Percentiles rank a stretch among this genome's conserved stretches.
phyloP scores from a whole-genome alignment of 768 basidiomycete species.

The Boletus pseudopeckii region DNA sequence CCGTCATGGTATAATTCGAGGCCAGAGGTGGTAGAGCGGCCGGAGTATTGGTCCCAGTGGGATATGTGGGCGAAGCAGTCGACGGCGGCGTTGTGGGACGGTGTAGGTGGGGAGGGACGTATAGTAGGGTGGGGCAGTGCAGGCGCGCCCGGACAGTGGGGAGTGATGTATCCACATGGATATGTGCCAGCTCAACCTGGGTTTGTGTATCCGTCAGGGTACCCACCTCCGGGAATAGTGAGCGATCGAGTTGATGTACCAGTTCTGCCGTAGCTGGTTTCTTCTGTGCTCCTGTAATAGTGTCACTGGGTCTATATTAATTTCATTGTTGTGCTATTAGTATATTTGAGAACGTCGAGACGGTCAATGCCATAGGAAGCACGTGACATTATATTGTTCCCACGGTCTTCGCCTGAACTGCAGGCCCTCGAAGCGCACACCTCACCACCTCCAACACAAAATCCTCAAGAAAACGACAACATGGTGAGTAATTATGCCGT shows the following conservation, averaged over 20 bases:
- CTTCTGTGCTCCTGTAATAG: background rate
- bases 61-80: slow-evolving; percentile 27
- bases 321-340: background rate
- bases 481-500: slow-evolving; percentile 43
- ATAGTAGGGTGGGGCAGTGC: background rate
- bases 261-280: background rate
- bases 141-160: background rate
- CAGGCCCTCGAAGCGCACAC: background rate
- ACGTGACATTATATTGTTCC: slow-evolving; percentile 11
- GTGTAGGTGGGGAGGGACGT: background rate
- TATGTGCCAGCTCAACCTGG: slow-evolving; percentile 19
- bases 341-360: too few species aligned
- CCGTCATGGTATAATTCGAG: slow-evolving; percentile 30
- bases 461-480: slow-evolving; percentile 37
- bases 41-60: slow-evolving; percentile 18
- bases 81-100: slow-evolving; percentile 9
- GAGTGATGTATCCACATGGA: slow-evolving; percentile 20
- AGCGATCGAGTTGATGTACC: background rate
- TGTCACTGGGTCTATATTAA: too few species aligned
- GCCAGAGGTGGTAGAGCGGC: slow-evolving; percentile 5
- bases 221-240: slow-evolving; percentile 5
- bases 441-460: slow-evolving; percentile 18
- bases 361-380: background rate
- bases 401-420: slow-evolving; percentile 21
- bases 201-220: slow-evolving; percentile 18